phyloP scores from a whole-genome alignment of 306 rosid species.

The Cicer judaicum region DNA sequence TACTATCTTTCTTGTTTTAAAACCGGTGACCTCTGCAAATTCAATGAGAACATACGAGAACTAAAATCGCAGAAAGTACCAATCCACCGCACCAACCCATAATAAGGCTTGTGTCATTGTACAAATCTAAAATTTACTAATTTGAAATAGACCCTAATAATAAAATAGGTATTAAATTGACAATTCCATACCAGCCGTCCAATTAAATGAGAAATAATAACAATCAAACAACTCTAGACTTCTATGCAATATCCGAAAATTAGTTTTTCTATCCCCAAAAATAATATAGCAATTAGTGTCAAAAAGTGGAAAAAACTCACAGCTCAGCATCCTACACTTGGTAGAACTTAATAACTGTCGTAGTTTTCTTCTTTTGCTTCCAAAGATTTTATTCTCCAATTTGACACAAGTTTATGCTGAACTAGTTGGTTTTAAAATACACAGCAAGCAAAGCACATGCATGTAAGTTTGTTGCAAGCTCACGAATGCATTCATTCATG shows the following conservation, averaged over 20 bases:
- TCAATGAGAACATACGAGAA: neutral
- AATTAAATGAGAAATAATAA: conserved; percentile 14
- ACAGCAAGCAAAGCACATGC: conserved; percentile 9
- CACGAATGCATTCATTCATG: conserved; percentile 24
- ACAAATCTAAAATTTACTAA: conserved; percentile 1
- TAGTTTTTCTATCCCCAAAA: neutral
- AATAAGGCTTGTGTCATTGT: neutral
- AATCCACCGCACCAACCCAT: neutral
- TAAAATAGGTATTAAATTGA: conserved; percentile 6
- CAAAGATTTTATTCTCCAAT: conserved; percentile 7
- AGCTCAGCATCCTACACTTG: conserved; percentile 15
- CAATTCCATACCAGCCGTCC: conserved; percentile 6
- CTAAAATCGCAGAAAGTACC: neutral
- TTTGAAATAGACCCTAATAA: neutral
- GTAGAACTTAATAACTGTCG: neutral
- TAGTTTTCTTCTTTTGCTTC: conserved; percentile 8
- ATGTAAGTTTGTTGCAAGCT: conserved; percentile 26
- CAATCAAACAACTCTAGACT: conserved; percentile 15
- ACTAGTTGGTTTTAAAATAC: conserved; percentile 32
- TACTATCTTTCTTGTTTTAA: neutral
- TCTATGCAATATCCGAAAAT: neutral
- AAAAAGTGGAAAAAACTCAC: neutral
- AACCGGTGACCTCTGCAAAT: neutral
- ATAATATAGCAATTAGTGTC: conserved; percentile 34
- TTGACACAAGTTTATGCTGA: conserved; percentile 13